A percentile compares a stretch with the other conserved stretches of the same genome.
Conservation (phyloP, 106 monocot genomes). For the Allium fistulosum region DNA sequence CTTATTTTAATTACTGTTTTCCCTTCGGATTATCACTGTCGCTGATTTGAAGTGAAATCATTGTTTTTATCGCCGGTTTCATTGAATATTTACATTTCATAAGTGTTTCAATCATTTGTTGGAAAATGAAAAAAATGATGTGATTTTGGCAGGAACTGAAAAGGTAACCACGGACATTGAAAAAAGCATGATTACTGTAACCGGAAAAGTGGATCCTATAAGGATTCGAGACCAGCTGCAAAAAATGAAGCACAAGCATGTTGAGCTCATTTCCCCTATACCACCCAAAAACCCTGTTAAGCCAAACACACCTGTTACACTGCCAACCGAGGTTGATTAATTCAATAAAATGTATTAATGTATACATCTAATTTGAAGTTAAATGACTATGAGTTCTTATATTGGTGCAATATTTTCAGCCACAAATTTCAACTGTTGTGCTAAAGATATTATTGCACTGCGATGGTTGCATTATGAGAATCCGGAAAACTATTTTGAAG, state of each 20-base stretch:
- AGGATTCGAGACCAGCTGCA: constrained; percentile 30
- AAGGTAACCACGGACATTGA: constrained; percentile 12
- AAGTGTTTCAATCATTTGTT: too few relatives aligned
- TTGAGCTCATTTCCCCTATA: constrained; percentile 37
- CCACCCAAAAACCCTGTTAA: constrained; percentile 3
- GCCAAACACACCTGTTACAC: background rate
- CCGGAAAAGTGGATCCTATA: constrained; percentile 55
- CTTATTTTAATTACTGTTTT: background rate
- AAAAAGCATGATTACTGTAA: constrained; percentile 39
- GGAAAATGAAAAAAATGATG: too few relatives aligned
- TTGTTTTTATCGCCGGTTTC: too few relatives aligned
- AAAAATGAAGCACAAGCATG: constrained; percentile 33
- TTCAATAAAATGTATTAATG: background rate
- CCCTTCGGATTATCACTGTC: background rate
- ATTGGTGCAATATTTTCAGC: background rate
- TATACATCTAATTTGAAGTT: background rate
- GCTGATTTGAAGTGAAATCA: too few relatives aligned
- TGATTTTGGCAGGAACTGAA: background rate
- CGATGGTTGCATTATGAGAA: too few relatives aligned
- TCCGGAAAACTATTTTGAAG: constrained; percentile 55
- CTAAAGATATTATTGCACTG: constrained; percentile 65
- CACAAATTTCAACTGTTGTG: constrained; percentile 23
- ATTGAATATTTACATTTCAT: too few relatives aligned
- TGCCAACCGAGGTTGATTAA: too few relatives aligned
- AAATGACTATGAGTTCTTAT: background rate